These are phyloP conservation scores for Candida quercuum DNA, from an alignment of 805 yeast species.

Conservation along the genomic window DNA sequence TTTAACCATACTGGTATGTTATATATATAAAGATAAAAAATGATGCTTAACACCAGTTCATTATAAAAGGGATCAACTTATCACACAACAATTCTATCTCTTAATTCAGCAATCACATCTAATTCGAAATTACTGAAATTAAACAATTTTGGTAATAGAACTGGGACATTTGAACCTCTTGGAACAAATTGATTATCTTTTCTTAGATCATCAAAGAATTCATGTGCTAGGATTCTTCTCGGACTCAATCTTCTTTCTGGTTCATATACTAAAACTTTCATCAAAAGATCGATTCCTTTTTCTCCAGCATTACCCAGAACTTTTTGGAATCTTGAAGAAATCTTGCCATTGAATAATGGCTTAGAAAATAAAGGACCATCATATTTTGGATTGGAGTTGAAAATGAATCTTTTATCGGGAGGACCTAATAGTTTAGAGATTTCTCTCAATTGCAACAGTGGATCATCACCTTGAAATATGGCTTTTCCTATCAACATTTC, in stretches of 20 bases:
- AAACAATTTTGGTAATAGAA: conserved; percentile 46
- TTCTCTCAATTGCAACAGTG: conserved; percentile 82
- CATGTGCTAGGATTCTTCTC: conserved; percentile 77
- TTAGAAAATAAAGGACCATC: conserved; percentile 69
- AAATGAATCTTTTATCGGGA: conserved; percentile 68
- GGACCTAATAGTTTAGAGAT: conserved; percentile 89
- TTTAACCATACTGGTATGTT: too few relatives aligned
- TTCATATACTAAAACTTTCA: conserved; percentile 80
- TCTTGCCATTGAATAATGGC: conserved; percentile 52
- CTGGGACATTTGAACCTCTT: conserved; percentile 41
- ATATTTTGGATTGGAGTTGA: conserved; percentile 69
- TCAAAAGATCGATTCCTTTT: conserved; percentile 79
- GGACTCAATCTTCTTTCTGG: conserved; percentile 83
- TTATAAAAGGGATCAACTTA: neutral
- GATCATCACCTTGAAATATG: conserved; percentile 91
- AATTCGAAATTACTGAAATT: conserved; percentile 69
- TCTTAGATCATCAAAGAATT: conserved; percentile 84
- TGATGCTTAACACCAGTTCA: neutral
- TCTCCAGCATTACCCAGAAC: conserved; percentile 75
- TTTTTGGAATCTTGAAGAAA: conserved; percentile 54
- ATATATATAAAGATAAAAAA: too few relatives aligned
- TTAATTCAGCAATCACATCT: conserved; percentile 35
- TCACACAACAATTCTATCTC: conserved; percentile 14
- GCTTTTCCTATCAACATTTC: conserved; percentile 92
- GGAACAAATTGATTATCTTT: conserved; percentile 48